Base-by-base conservation (phyloP, 306 rosid species). In the Echinosophora koreensis region DNA sequence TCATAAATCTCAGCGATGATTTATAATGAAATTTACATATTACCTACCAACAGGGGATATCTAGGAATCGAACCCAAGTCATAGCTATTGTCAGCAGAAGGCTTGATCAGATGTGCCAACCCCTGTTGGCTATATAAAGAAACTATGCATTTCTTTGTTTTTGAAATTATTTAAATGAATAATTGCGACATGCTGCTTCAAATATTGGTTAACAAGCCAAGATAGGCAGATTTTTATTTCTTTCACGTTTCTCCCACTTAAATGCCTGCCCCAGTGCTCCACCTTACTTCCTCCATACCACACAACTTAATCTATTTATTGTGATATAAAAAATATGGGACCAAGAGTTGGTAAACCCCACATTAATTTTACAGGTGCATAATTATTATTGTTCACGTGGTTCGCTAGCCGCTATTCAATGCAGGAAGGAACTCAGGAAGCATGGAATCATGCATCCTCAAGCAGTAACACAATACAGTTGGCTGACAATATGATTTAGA, bases 241-340 rank as follows among this genome's bases (percentile, higher is more conserved):
- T 71, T 80, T 32, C 77, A 84, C 82, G 80, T 71, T 80, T 79
- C 32, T 30, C 59, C 80, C 52, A 74, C 70, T 64, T 37, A 8
- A 28, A 14, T 47, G 47, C 13, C 17, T 74, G 49, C 54, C 55
- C n/a, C 50, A 50, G 37, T 62, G 38, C 28, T 18, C 46, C 70
- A 8, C 78, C 15, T 28, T 46, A 27, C 70, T n/a, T 63, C 58
- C 37, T 35, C 30, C 28, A 32, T 17, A 8, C 30, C 28, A 32
- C 13, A 8, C 11, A 57, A 5, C 62, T 35, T 10, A 9, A 0
- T 11, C n/a, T 28, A 37, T 50, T 13, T 14, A 62, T 30, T 63
- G n/a, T n/a, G 44, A 42, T 54, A 38, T 3, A 49, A 62, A 46
- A 57, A 4, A 39, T 18, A 76, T n/a, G 77, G 69, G 73, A 32